Evolutionary conservation across 2,329 filamentous ascomycete species (phyloP).

Genomic region (Arachnopeziza araneosa): DNA sequence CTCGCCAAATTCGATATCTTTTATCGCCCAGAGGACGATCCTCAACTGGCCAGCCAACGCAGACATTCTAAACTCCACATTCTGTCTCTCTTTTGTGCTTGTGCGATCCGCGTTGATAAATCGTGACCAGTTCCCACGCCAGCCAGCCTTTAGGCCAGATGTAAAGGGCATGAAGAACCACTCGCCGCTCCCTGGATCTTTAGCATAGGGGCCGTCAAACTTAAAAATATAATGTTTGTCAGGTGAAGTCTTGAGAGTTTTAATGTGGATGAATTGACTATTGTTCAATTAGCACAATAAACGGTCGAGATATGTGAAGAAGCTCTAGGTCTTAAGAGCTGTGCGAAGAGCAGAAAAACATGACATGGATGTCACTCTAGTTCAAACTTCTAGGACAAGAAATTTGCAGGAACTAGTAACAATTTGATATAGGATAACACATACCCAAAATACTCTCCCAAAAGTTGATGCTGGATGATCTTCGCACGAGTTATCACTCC

Average conservation of each 20-base stretch:
- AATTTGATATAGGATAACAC: neutral
- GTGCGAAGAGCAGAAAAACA: no score
- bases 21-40: neutral
- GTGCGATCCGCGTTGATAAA: neutral
- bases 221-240: no score
- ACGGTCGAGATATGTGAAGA: no score
- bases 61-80: neutral
- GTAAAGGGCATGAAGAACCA: neutral
- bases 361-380: no score
- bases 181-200: no score
- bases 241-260: no score
- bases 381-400: neutral
- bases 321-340: no score
- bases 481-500: neutral
- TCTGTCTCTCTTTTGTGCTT: neutral
- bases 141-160: neutral
- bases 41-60: neutral
- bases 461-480: neutral
- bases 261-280: no score
- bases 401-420: neutral
- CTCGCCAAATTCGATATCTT: conserved; percentile 34
- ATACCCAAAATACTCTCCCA: neutral
- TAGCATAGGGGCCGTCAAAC: no score
- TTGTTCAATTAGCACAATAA: no score
- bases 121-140: neutral